A percentile compares a stretch with the other conserved stretches of the same genome.
These are phyloP conservation scores for Fusarium domesticum DNA, from an alignment of 2,329 filamentous ascomycete genomes.

Conservation along the genomic window DNA sequence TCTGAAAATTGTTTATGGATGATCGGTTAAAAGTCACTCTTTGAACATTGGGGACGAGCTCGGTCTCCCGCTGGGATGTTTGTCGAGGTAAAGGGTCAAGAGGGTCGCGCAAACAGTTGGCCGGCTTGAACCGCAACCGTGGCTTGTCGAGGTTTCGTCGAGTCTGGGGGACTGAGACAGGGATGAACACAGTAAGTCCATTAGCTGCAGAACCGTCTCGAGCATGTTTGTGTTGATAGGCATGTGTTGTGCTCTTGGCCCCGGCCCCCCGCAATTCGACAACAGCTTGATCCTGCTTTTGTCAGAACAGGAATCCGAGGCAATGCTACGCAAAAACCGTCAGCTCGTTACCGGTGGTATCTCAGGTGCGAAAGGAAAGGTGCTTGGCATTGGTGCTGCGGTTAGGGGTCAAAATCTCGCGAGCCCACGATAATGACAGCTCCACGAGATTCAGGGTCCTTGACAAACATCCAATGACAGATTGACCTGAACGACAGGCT, in stretches of 20 bases:
- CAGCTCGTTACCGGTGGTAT: too few species aligned
- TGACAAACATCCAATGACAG: neutral
- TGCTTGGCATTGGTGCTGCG: too few species aligned
- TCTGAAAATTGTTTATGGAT: conserved; percentile 10
- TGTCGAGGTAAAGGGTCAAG: neutral
- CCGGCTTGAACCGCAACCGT: neutral
- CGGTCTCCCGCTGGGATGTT: neutral
- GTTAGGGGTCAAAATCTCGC: too few species aligned
- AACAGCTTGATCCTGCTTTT: too few species aligned
- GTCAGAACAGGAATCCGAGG: too few species aligned
- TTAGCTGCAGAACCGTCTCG: too few species aligned
- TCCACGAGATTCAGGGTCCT: neutral
- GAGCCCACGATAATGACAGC: too few species aligned
- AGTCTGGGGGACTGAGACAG: neutral
- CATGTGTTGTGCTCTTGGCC: too few species aligned
- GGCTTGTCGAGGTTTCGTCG: neutral
- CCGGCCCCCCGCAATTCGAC: too few species aligned
- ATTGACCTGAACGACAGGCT: neutral
- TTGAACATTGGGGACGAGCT: neutral
- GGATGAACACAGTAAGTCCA: neutral
- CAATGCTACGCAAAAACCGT: too few species aligned
- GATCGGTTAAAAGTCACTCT: conserved; percentile 11
- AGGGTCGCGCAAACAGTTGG: neutral
- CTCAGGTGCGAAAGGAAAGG: too few species aligned
- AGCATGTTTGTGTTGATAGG: too few species aligned